Conservation (phyloP, 768 basidiomycete genomes). For the Kwoniella mangroviensis region DNA sequence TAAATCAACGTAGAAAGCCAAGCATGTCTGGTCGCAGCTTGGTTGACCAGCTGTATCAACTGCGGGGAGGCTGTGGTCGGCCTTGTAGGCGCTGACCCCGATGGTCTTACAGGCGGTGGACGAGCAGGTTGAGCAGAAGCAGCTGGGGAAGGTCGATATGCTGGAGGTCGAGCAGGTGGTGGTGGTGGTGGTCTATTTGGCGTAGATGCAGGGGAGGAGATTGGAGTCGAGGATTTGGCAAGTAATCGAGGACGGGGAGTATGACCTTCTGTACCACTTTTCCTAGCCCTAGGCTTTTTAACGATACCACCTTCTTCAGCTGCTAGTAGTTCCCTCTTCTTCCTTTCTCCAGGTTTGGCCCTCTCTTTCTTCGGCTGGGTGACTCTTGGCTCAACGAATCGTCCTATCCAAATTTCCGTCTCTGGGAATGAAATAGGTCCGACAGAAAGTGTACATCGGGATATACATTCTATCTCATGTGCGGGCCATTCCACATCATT, state of each 20-base stretch:
- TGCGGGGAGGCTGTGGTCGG: conserved; percentile 24
- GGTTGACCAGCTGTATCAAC: conserved; percentile 49
- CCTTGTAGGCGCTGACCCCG: not conserved
- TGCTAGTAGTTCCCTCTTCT: conserved; percentile 22
- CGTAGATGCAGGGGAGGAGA: not conserved
- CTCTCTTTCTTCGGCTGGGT: conserved; percentile 25
- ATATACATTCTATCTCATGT: conserved; percentile 51
- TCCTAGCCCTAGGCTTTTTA: not conserved
- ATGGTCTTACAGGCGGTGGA: conserved; percentile 2
- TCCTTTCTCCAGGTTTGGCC: conserved; percentile 25
- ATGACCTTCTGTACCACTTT: not conserved
- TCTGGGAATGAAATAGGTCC: conserved; percentile 48
- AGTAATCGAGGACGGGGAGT: not conserved
- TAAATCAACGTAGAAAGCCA: conserved; percentile 52
- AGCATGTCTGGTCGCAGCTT: conserved; percentile 41
- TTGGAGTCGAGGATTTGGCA: not conserved
- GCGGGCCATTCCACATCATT: conserved; percentile 38
- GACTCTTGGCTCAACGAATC: conserved; percentile 44
- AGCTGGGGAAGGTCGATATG: not conserved
- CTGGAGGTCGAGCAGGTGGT: not conserved
- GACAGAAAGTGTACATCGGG: conserved; percentile 39
- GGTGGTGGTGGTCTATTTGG: not conserved
- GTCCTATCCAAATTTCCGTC: conserved; percentile 52
- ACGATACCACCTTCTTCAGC: conserved; percentile 3
- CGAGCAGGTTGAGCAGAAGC: not conserved